Evolutionary conservation across 2,329 filamentous ascomycete genomes (phyloP).

Genomic region (Boeremia exigua): DNA sequence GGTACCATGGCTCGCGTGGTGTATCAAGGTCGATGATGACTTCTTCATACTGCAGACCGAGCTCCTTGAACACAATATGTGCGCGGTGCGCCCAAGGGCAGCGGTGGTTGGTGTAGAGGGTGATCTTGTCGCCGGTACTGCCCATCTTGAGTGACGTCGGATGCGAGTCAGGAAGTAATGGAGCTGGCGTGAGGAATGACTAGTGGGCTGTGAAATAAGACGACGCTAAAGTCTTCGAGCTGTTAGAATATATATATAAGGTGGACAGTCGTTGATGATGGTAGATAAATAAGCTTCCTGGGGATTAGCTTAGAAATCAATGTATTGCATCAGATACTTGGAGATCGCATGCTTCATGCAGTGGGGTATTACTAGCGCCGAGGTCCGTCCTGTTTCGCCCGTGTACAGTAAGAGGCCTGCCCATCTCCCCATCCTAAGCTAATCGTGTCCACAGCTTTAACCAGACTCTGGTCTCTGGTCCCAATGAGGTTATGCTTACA

Average conservation of each 20-base stretch:
- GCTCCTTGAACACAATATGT: constrained; percentile 73
- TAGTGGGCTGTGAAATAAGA: background rate
- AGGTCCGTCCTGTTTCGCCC: constrained; percentile 16
- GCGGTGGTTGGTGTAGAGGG: constrained; percentile 71
- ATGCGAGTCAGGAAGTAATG: constrained; percentile 9
- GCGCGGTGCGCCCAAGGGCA: constrained; percentile 80
- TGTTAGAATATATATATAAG: background rate
- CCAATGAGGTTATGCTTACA: background rate
- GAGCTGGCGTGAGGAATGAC: constrained; percentile 1
- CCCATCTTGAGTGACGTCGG: constrained; percentile 7
- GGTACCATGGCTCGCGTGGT: constrained; percentile 75
- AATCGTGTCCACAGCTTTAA: background rate
- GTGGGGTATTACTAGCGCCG: constrained; percentile 24
- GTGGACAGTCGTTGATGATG: background rate
- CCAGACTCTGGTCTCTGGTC: background rate
- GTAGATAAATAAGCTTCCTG: constrained; percentile 2
- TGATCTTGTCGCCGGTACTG: constrained; percentile 57
- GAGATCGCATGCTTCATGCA: constrained; percentile 17
- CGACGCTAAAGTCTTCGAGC: background rate
- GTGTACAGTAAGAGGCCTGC: background rate
- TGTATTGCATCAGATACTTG: constrained; percentile 27
- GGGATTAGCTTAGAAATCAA: constrained; percentile 36
- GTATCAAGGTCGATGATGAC: constrained; percentile 73
- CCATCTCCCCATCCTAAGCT: background rate
- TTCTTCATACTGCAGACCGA: constrained; percentile 70